Evolutionary conservation across 129 eudicot species (phyloP), one percentile per base, ranked within the genome.

Genomic region (Centrapalus pauciflorus): DNA sequence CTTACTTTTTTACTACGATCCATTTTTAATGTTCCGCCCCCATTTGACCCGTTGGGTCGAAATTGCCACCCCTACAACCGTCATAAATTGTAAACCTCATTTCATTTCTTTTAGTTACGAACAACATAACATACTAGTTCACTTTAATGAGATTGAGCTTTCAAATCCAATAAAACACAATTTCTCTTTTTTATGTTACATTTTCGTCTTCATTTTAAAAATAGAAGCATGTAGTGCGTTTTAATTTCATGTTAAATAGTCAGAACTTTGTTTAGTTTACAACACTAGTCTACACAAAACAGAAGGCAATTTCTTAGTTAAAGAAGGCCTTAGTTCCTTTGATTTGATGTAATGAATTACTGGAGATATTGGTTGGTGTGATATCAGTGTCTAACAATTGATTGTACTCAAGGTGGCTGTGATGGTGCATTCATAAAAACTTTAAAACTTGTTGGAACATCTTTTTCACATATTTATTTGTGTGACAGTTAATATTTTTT

Each of bases 361-460:
- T 65, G 67, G 55, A 37, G 50, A 46, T 71, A 41, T 64, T 16
- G 76, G 71, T 74, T 33, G 79, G 55, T 71, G 63, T 63, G 72
- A 33, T 67, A 16, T 76, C 64, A 48, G 55, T 58, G 40, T 64
- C 57, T 14, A 55, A 63, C 52, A 69, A 65, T 37, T n/a, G 33
- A 59, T 52, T 70, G 61, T 72, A 58, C 52, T 52, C 16, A 52
- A 28, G 51, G 60, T 75, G 60, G 62, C 60, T 70, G 74, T 46
- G 49, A 32, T 55, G 35, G 64, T 30, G 66, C 28, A 56, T 54
- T 80, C 16, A 10, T 48, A 48, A 41, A 35, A 55, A 66, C 70
- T 28, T 68, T 32, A 52, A 33, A 1, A 9, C 48, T 55, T 54
- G 74, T 74, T 55, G 33, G 48, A 29, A 64, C 59, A 55, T 55